Percentiles rank a stretch among this genome's conserved stretches.
Evolutionary conservation across 208 protist species (phyloP).

Genomic region (Leishmania turanica): DNA sequence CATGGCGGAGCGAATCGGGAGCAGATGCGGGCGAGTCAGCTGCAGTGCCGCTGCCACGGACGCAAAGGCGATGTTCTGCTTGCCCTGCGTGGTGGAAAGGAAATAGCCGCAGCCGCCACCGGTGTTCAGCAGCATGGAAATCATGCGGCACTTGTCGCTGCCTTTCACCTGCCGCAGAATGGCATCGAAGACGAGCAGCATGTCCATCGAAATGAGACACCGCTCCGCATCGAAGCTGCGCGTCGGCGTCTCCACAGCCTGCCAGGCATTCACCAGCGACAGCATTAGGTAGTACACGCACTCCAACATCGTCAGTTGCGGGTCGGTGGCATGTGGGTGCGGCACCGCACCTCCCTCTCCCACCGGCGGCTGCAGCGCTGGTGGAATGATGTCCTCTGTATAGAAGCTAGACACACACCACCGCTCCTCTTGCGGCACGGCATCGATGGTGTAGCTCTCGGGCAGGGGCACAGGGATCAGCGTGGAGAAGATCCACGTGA

Average conservation of each 20-base stretch:
- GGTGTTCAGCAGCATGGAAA: slow-evolving; percentile 44
- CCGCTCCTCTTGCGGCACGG: slow-evolving; percentile 24
- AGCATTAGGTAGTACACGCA: slow-evolving; percentile 60
- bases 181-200: slow-evolving; percentile 80
- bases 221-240: slow-evolving; percentile 70
- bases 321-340: slow-evolving; percentile 25
- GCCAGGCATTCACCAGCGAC: slow-evolving; percentile 74
- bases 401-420: slow-evolving; percentile 34
- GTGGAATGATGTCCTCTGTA: slow-evolving; percentile 16
- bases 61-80: slow-evolving; percentile 44
- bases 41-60: slow-evolving; percentile 54
- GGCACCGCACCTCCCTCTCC: slow-evolving; percentile 1
- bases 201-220: slow-evolving; percentile 55
- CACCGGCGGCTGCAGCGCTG: not conserved
- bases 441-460: slow-evolving; percentile 12
- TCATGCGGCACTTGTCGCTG: slow-evolving; percentile 28
- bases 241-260: slow-evolving; percentile 78
- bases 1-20: slow-evolving; percentile 48
- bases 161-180: slow-evolving; percentile 38
- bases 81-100: slow-evolving; percentile 65
- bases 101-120: slow-evolving; percentile 56
- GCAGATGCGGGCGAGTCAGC: slow-evolving; percentile 55
- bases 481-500: slow-evolving; percentile 63
- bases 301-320: slow-evolving; percentile 48
- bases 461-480: slow-evolving; percentile 62